Conservation (phyloP, 805 yeast species). For the Starmerella vitae region DNA sequence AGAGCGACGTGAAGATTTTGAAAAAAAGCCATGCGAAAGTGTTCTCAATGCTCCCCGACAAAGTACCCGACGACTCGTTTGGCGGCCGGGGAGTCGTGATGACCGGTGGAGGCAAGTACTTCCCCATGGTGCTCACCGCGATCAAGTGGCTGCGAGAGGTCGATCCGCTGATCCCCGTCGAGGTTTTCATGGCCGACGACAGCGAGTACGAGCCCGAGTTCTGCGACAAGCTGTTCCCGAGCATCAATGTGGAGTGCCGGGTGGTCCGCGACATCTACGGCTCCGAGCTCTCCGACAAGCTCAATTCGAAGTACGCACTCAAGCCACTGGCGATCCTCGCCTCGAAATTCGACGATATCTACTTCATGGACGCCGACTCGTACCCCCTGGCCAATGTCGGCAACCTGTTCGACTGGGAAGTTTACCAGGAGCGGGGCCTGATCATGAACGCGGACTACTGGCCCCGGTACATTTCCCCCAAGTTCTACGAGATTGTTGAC, state of each 20-base stretch:
- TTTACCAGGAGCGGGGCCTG: conserved; percentile 40
- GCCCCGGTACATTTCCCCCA: conserved; percentile 70
- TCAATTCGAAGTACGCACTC: conserved; percentile 49
- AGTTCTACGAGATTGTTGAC: conserved; percentile 55
- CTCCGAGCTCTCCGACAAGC: conserved; percentile 33
- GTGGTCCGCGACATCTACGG: conserved; percentile 52
- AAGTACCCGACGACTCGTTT: conserved; percentile 14
- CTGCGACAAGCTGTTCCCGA: conserved; percentile 52
- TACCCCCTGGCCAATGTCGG: conserved; percentile 57
- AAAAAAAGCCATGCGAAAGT: conserved; percentile 10
- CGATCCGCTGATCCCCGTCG: conserved; percentile 61
- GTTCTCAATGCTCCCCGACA: conserved; percentile 10
- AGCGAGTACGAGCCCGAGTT: conserved; percentile 59
- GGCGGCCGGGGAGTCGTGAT: conserved; percentile 43
- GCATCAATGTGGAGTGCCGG: conserved; percentile 52
- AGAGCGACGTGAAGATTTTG: conserved; percentile 11
- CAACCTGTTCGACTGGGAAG: conserved; percentile 41
- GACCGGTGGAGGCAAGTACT: conserved; percentile 71
- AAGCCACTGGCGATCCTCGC: conserved; percentile 58
- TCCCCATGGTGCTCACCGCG: conserved; percentile 56
- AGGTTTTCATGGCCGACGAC: conserved; percentile 60
- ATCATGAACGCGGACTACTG: conserved; percentile 79
- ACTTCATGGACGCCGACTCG: conserved; percentile 65
- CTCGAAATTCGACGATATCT: conserved; percentile 58
- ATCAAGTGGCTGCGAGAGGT: conserved; percentile 50